Conservation (phyloP, 2,329 filamentous ascomycete genomes). For the Paramyrothecium roridum region DNA sequence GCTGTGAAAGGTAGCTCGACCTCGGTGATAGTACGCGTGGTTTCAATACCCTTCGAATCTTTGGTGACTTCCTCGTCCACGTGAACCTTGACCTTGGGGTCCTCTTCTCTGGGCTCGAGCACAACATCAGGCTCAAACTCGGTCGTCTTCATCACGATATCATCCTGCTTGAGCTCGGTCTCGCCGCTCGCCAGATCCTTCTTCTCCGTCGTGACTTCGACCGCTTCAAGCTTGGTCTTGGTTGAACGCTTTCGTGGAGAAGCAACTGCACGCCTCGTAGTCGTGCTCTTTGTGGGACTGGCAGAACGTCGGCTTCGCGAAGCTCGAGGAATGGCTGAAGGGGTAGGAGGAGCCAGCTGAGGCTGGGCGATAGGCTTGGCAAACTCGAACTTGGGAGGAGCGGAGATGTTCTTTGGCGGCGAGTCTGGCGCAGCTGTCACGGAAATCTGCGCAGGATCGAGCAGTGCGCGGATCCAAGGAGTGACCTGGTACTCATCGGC, state of each 20-base stretch:
- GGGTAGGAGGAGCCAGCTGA: slow-evolving; percentile 46
- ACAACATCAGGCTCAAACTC: slow-evolving; percentile 47
- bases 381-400: slow-evolving; percentile 76
- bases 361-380: slow-evolving; percentile 33
- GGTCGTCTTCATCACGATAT: slow-evolving; percentile 40
- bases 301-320: slow-evolving; percentile 52
- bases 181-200: slow-evolving; percentile 26
- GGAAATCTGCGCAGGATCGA: slow-evolving; percentile 80
- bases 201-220: slow-evolving; percentile 24
- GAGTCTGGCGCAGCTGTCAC: slow-evolving; percentile 58
- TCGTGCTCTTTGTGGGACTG: slow-evolving; percentile 50
- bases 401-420: slow-evolving; percentile 71
- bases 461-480: slow-evolving; percentile 86
- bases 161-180: slow-evolving; percentile 23
- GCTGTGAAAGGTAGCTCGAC: slow-evolving; percentile 67
- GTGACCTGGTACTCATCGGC: slow-evolving; percentile 84
- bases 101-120: slow-evolving; percentile 51
- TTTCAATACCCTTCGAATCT: slow-evolving; percentile 56
- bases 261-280: slow-evolving; percentile 39
- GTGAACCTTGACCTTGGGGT: slow-evolving; percentile 64
- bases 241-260: slow-evolving; percentile 54
- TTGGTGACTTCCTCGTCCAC: slow-evolving; percentile 63
- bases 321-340: slow-evolving; percentile 39
- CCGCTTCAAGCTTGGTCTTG: slow-evolving; percentile 38
- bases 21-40: slow-evolving; percentile 69